Percentiles rank a stretch among this genome's conserved stretches.
Conservation (phyloP, 1,139 yeast genomes). For the Candida albicans region DNA sequence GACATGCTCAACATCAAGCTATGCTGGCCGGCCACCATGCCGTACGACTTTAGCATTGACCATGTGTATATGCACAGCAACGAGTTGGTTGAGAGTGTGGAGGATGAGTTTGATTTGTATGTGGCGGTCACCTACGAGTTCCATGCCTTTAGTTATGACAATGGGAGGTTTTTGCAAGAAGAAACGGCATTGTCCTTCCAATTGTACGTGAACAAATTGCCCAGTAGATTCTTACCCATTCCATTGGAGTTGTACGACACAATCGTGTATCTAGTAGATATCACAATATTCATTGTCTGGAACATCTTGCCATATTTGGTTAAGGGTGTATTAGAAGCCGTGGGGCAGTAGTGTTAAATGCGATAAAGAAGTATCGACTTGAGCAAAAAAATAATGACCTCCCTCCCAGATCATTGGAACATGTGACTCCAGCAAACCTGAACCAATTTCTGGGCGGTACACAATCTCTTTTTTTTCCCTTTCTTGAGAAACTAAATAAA, state of each 20-base stretch:
- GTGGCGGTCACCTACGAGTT: slow-evolving; percentile 27
- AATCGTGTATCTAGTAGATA: slow-evolving; percentile 33
- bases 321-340: background rate
- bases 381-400: background rate
- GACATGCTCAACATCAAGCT: slow-evolving; percentile 38
- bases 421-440: too few species aligned
- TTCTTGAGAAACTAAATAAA: background rate
- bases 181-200: slow-evolving; percentile 24
- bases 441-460: background rate
- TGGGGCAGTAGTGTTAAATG: slow-evolving; percentile 1
- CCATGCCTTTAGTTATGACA: slow-evolving; percentile 26
- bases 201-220: slow-evolving; percentile 34
- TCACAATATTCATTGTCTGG: slow-evolving; percentile 24
- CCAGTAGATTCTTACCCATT: slow-evolving; percentile 34
- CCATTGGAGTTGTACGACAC: slow-evolving; percentile 41
- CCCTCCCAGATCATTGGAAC: too few species aligned
- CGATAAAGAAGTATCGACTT: background rate
- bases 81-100: slow-evolving; percentile 6
- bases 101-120: slow-evolving; percentile 30
- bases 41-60: slow-evolving; percentile 28
- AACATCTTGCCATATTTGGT: slow-evolving; percentile 8
- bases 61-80: slow-evolving; percentile 24
- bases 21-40: slow-evolving; percentile 48
- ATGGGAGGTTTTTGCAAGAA: slow-evolving; percentile 11
- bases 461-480: background rate